phyloP scores from a whole-genome alignment of 805 yeast genomes.

The Zygosaccharomyces bailii region DNA sequence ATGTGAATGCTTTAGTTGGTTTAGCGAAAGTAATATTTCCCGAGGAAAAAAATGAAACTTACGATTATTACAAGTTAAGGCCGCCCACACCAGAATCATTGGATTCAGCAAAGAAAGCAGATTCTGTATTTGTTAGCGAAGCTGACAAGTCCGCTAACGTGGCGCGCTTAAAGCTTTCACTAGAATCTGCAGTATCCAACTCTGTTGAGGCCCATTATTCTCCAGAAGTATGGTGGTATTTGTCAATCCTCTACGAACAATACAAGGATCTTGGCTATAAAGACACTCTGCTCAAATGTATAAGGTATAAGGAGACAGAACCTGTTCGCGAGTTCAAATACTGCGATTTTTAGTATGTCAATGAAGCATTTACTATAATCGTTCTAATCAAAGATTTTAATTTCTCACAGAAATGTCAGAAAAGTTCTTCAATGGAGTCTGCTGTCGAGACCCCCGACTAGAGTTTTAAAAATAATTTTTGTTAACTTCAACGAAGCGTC shows the following conservation, averaged over 20 bases:
- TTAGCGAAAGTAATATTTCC: constrained; percentile 48
- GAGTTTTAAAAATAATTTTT: no score
- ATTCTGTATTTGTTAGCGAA: constrained; percentile 45
- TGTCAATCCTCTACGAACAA: constrained; percentile 59
- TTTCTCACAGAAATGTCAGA: no score
- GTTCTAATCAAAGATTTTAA: no score
- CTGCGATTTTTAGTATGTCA: constrained; percentile 24
- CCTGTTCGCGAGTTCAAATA: constrained; percentile 47
- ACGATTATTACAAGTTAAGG: constrained; percentile 8
- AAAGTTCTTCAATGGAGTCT: no score
- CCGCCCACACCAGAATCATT: background rate
- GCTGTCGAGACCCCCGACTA: no score
- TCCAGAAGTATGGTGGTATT: constrained; percentile 67
- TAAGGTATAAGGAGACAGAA: constrained; percentile 58
- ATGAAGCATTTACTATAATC: background rate
- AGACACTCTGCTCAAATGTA: constrained; percentile 58
- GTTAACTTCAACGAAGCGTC: no score
- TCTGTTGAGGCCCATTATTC: constrained; percentile 42
- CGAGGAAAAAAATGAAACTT: constrained; percentile 30
- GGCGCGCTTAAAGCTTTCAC: constrained; percentile 46
- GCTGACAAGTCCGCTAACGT: constrained; percentile 59
- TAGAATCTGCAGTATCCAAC: constrained; percentile 38
- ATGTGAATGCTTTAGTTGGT: constrained; percentile 53
- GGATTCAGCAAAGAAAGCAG: background rate
- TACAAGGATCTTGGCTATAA: constrained; percentile 50